Evolutionary conservation across 2,329 filamentous ascomycete species (phyloP).

Genomic region (Colletotrichum sp.): DNA sequence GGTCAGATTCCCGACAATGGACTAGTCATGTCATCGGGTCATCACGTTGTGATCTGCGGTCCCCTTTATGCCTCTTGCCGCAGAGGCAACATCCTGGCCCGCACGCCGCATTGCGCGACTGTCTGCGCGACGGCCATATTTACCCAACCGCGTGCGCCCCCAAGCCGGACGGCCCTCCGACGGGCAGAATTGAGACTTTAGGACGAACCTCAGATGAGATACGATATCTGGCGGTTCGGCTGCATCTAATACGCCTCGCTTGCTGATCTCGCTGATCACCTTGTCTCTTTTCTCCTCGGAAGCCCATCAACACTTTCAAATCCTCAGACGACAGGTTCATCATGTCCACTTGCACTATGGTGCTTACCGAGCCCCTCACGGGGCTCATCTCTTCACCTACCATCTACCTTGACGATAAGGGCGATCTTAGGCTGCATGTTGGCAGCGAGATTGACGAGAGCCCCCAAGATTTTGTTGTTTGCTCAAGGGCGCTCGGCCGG

Average conservation of each 20-base stretch:
- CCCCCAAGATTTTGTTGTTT: slow-evolving; percentile 25
- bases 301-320: background rate
- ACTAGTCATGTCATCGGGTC: slow-evolving; percentile 17
- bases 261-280: background rate
- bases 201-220: slow-evolving; percentile 3
- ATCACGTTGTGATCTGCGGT: slow-evolving; percentile 13
- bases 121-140: background rate
- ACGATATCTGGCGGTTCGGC: background rate
- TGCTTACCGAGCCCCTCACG: slow-evolving; percentile 1
- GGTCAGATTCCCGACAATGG: background rate
- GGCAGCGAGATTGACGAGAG: slow-evolving; percentile 2
- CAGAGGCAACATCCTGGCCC: slow-evolving; percentile 1
- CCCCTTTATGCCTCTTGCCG: slow-evolving; percentile 13
- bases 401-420: slow-evolving; percentile 5
- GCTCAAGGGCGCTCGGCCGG: slow-evolving; percentile 26
- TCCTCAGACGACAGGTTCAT: background rate
- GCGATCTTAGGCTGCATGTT: slow-evolving; percentile 5
- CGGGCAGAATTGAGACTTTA: background rate
- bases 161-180: background rate
- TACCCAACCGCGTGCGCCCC: background rate
- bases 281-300: background rate
- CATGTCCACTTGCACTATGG: slow-evolving; percentile 3
- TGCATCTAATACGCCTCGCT: background rate
- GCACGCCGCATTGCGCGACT: background rate
- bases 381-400: slow-evolving; percentile 2